Conservation (phyloP, 2,329 filamentous ascomycete species). For the Truncatella angustata region DNA sequence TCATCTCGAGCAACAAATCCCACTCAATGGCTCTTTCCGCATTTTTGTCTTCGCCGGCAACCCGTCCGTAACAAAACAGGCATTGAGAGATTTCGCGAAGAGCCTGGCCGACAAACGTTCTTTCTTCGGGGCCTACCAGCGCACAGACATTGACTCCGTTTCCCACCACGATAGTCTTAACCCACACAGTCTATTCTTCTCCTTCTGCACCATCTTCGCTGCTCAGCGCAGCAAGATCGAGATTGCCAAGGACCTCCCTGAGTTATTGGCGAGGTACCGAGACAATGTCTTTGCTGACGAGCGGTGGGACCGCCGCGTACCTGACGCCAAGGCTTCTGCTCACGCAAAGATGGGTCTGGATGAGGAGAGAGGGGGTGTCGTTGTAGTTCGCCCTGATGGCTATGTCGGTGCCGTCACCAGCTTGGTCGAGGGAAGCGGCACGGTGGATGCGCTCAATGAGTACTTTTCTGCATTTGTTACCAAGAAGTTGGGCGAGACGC, state of each 20-base stretch:
- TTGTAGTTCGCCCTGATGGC: constrained; percentile 83
- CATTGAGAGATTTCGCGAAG: constrained; percentile 68
- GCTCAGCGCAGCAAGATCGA: constrained; percentile 67
- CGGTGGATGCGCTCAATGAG: constrained; percentile 75
- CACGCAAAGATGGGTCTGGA: constrained; percentile 86
- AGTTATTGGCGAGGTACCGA: constrained; percentile 69
- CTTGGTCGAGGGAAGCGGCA: constrained; percentile 73
- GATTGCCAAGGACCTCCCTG: constrained; percentile 68
- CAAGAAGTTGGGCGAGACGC: constrained; percentile 49
- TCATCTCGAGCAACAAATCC: constrained; percentile 85
- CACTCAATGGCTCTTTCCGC: constrained; percentile 83
- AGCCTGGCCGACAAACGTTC: constrained; percentile 64
- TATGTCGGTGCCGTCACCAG: constrained; percentile 77
- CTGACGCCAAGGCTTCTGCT: constrained; percentile 68
- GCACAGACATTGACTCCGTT: constrained; percentile 59
- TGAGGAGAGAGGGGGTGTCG: constrained; percentile 70
- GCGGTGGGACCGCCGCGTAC: constrained; percentile 67
- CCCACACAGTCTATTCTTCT: constrained; percentile 81
- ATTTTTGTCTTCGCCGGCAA: constrained; percentile 83
- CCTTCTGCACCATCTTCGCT: constrained; percentile 74
- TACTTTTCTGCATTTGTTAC: constrained; percentile 77
- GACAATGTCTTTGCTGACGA: constrained; percentile 88
- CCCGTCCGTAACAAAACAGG: constrained; percentile 55
- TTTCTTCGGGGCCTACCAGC: constrained; percentile 68
- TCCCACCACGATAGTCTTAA: constrained; percentile 80